phyloP scores from a whole-genome alignment of 306 rosid species.

The Fragaria vesca region DNA sequence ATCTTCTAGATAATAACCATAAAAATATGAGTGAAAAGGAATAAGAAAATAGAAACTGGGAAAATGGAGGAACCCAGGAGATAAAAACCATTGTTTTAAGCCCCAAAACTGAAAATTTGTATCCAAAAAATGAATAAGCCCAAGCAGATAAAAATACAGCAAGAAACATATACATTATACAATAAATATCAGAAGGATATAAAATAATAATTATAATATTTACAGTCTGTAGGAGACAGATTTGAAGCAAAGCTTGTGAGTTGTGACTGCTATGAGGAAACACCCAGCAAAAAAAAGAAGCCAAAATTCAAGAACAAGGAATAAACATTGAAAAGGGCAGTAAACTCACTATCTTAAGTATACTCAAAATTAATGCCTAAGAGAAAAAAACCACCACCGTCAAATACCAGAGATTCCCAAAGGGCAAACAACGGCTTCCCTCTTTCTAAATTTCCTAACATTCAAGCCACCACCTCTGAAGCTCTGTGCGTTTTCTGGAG shows the following conservation, averaged over 20 bases:
- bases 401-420: conserved; percentile 22
- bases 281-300: conserved; percentile 45
- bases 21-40: not conserved
- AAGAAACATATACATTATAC: not conserved
- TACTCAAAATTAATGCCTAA: conserved; percentile 34
- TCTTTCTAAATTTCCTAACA: conserved; percentile 12
- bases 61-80: conserved; percentile 57
- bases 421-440: not conserved
- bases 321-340: conserved; percentile 76
- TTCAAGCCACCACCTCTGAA: not conserved
- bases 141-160: conserved; percentile 45
- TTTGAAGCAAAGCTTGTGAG: conserved; percentile 24
- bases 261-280: conserved; percentile 23
- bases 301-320: conserved; percentile 62
- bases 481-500: conserved; percentile 27
- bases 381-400: conserved; percentile 16
- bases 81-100: conserved; percentile 50
- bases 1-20: conserved; percentile 20
- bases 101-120: conserved; percentile 40
- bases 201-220: not conserved
- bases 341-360: conserved; percentile 48
- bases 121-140: conserved; percentile 35
- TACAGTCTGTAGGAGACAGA: conserved; percentile 33
- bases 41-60: conserved; percentile 26
- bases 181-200: conserved; percentile 1